A percentile compares a stretch with the other conserved stretches of the same genome.
These are phyloP conservation scores for Nepenthes alata DNA, from an alignment of 179 eudicot species.

Conservation along the genomic window DNA sequence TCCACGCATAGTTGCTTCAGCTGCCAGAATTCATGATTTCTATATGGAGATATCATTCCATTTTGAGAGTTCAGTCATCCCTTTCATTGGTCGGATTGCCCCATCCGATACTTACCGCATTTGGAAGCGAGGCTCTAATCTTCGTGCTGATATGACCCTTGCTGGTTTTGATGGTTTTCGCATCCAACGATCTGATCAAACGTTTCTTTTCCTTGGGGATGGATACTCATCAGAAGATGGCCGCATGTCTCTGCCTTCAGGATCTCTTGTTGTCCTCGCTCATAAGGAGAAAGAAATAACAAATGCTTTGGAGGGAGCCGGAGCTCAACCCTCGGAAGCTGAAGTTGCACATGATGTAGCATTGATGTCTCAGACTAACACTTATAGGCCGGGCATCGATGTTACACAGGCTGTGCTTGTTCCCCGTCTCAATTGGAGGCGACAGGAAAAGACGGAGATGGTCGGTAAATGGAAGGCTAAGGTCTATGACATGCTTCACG, in stretches of 20 bases:
- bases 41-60: conserved; percentile 94
- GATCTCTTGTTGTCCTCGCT: conserved; percentile 66
- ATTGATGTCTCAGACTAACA: conserved; percentile 77
- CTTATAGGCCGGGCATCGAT: conserved; percentile 89
- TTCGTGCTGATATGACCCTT: conserved; percentile 96
- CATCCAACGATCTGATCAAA: conserved; percentile 86
- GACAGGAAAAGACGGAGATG: conserved; percentile 64
- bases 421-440: conserved; percentile 83
- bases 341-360: conserved; percentile 77
- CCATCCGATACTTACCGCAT: conserved; percentile 90
- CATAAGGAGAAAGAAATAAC: conserved; percentile 84
- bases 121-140: conserved; percentile 88
- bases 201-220: conserved; percentile 79
- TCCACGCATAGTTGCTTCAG: conserved; percentile 67
- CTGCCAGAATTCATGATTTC: conserved; percentile 83
- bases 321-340: conserved; percentile 54
- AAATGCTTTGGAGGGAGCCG: conserved; percentile 77
- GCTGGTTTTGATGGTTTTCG: conserved; percentile 92
- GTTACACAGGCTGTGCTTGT: conserved; percentile 85
- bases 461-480: conserved; percentile 84
- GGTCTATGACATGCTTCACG: conserved; percentile 93
- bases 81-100: conserved; percentile 80
- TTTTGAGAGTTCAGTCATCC: conserved; percentile 91
- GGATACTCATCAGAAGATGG: conserved; percentile 73
- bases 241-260: conserved; percentile 34